These are phyloP conservation scores for Microstegium vimineum DNA, from an alignment of 176 grass and related monocot genomes.

Conservation along the genomic window DNA sequence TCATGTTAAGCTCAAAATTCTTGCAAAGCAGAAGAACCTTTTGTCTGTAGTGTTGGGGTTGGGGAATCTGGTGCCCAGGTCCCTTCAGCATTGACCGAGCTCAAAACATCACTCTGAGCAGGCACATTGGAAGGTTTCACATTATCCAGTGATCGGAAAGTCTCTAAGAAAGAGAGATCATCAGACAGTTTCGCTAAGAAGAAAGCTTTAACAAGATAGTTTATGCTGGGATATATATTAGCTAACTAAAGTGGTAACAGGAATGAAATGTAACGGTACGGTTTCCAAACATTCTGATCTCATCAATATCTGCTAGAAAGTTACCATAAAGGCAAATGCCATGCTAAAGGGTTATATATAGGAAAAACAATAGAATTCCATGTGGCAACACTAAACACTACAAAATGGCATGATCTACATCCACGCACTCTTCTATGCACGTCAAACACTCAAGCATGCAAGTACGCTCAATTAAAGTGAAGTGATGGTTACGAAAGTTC, in stretches of 20 bases:
- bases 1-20: background rate
- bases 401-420: background rate
- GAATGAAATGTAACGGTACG: background rate
- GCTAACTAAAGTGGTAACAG: background rate
- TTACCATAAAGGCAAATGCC: background rate
- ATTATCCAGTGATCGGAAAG: slow-evolving; percentile 18
- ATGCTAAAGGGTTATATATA: background rate
- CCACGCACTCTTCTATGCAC: background rate
- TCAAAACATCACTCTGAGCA: background rate
- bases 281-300: background rate
- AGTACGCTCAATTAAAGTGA: background rate
- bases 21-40: slow-evolving; percentile 21
- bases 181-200: background rate
- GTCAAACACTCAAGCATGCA: background rate
- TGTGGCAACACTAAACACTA: background rate
- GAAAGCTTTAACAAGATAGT: background rate
- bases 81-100: slow-evolving; percentile 14
- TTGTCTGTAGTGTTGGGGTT: background rate
- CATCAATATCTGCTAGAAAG: background rate
- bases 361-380: background rate
- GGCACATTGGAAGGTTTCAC: slow-evolving; percentile 19
- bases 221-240: background rate
- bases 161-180: background rate
- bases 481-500: background rate
- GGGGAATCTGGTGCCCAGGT: background rate